A percentile compares a stretch with the other conserved stretches of the same genome.
phyloP scores from a whole-genome alignment of 1,139 yeast species.

The Kodamaea plutei region DNA sequence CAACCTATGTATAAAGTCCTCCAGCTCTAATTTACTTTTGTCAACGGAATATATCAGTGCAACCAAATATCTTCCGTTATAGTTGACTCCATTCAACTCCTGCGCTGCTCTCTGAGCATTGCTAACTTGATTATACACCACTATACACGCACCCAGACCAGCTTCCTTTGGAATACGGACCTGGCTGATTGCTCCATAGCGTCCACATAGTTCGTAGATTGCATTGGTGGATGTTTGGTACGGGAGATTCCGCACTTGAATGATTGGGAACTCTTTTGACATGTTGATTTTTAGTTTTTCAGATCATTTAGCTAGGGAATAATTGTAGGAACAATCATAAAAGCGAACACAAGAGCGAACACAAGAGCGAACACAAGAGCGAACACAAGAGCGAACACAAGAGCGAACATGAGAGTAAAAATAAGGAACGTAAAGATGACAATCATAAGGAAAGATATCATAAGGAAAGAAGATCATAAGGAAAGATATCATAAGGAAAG shows the following conservation, averaged over 20 bases:
- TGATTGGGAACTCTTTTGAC: constrained; percentile 41
- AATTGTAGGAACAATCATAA: no score
- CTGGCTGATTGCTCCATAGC: constrained; percentile 55
- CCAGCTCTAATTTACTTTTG: constrained; percentile 20
- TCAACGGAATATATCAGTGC: constrained; percentile 46
- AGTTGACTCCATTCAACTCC: constrained; percentile 58
- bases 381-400: no score
- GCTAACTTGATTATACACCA: constrained; percentile 48
- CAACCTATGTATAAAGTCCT: constrained; percentile 19
- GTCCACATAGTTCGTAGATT: constrained; percentile 51
- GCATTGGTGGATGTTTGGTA: constrained; percentile 46
- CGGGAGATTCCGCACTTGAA: constrained; percentile 58
- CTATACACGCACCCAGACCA: constrained; percentile 48
- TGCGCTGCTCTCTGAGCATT: constrained; percentile 50
- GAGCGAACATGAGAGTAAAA: no score
- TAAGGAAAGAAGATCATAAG: no score
- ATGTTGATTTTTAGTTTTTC: constrained; percentile 4
- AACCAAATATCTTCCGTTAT: constrained; percentile 56
- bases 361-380: no score
- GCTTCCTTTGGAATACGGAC: constrained; percentile 43
- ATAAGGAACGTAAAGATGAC: no score
- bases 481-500: no score
- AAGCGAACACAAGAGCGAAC: no score
- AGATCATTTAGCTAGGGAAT: no score
- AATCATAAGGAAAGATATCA: no score